A percentile compares a stretch with the other conserved stretches of the same genome.
These are phyloP conservation scores for Umbelopsis isabellina DNA, from an alignment of 192 early-diverging fungal genomes.

Conservation along the genomic window DNA sequence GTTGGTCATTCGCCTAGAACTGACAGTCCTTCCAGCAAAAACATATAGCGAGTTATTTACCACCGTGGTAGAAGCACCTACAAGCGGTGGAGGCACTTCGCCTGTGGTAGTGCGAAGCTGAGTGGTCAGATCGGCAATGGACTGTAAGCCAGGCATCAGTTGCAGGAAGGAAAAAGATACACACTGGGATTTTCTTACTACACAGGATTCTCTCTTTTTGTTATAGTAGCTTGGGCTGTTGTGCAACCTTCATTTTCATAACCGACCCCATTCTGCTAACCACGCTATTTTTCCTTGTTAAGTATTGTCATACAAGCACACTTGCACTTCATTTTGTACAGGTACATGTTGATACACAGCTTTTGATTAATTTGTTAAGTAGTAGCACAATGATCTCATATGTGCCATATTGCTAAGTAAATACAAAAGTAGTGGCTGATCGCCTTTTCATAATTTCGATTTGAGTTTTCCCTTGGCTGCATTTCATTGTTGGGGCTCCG, in stretches of 20 bases:
- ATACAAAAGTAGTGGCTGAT: no score
- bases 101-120: slow-evolving; percentile 56
- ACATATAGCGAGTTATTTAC: slow-evolving; percentile 64
- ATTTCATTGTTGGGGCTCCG: background rate
- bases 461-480: no score
- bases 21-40: slow-evolving; percentile 74
- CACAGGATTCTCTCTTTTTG: slow-evolving; percentile 4
- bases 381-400: no score
- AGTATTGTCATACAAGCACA: no score
- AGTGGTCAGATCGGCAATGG: slow-evolving; percentile 56
- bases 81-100: slow-evolving; percentile 75
- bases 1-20: slow-evolving; percentile 70
- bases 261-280: background rate
- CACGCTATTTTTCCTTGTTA: background rate
- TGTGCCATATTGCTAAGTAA: no score
- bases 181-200: background rate
- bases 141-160: slow-evolving; percentile 38
- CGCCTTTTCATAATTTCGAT: no score
- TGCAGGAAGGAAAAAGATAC: background rate
- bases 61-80: slow-evolving; percentile 73
- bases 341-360: no score
- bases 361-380: no score
- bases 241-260: slow-evolving; percentile 10
- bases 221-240: slow-evolving; percentile 6
- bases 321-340: no score